Evolutionary conservation across 441 rosid species (phyloP).

Genomic region (Isatis lusitanica): DNA sequence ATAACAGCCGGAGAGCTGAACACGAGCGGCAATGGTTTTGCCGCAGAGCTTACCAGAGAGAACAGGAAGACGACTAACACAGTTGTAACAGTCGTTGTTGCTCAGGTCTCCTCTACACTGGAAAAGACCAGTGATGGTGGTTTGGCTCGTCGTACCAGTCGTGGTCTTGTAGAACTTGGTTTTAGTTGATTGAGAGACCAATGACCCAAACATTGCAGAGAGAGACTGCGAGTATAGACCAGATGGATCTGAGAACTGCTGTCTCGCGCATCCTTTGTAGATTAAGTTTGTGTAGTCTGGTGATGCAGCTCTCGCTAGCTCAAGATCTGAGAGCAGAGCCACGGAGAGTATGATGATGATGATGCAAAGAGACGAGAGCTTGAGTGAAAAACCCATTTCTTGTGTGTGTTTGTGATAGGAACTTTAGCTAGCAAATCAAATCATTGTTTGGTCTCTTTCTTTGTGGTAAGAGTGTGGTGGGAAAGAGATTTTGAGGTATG

Average conservation of each 20-base stretch:
- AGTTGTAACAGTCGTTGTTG: constrained; percentile 69
- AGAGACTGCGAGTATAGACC: constrained; percentile 79
- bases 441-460: constrained; percentile 40
- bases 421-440: constrained; percentile 36
- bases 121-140: constrained; percentile 74
- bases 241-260: constrained; percentile 70
- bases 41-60: constrained; percentile 71
- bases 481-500: constrained; percentile 14
- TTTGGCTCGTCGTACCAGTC: constrained; percentile 56
- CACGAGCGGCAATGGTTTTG: constrained; percentile 66
- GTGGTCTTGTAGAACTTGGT: constrained; percentile 79
- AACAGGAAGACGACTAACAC: constrained; percentile 80
- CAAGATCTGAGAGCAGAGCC: constrained; percentile 11
- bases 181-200: constrained; percentile 77
- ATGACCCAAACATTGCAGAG: constrained; percentile 74
- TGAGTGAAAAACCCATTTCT: background rate
- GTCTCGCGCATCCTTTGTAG: constrained; percentile 84
- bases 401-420: background rate
- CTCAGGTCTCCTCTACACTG: constrained; percentile 90
- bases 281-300: constrained; percentile 61
- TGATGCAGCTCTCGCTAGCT: constrained; percentile 44
- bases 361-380: constrained; percentile 15
- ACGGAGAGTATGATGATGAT: constrained; percentile 16
- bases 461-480: background rate
- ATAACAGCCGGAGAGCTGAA: constrained; percentile 86